These are phyloP conservation scores for Alternaria postmessia DNA, from an alignment of 2,329 filamentous ascomycete species.

Conservation along the genomic window DNA sequence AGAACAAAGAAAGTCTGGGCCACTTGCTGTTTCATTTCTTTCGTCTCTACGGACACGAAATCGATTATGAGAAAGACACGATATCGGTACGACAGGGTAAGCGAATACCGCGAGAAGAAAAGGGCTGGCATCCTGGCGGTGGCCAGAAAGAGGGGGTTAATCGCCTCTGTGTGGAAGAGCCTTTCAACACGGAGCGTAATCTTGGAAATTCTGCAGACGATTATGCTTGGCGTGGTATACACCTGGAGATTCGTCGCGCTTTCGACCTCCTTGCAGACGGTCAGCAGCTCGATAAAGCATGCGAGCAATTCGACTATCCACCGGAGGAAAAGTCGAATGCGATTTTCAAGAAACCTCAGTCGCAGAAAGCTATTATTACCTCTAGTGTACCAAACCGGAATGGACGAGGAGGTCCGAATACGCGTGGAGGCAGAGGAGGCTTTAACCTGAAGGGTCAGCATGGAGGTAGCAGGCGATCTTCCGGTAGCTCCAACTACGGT, in stretches of 20 bases:
- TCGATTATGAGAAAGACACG: slow-evolving; percentile 85
- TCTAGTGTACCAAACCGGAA: slow-evolving; percentile 59
- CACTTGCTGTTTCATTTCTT: slow-evolving; percentile 96
- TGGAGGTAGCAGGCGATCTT: slow-evolving; percentile 60
- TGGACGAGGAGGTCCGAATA: slow-evolving; percentile 54
- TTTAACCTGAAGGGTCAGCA: slow-evolving; percentile 60
- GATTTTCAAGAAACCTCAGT: slow-evolving; percentile 61
- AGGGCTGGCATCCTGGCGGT: slow-evolving; percentile 79
- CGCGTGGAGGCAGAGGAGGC: slow-evolving; percentile 57
- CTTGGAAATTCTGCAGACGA: slow-evolving; percentile 96
- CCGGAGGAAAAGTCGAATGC: slow-evolving; percentile 71
- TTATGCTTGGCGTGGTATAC: slow-evolving; percentile 89
- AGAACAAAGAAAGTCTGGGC: slow-evolving; percentile 83
- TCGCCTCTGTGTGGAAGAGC: slow-evolving; percentile 92
- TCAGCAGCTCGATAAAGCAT: slow-evolving; percentile 81
- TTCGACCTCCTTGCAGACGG: slow-evolving; percentile 79
- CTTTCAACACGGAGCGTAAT: slow-evolving; percentile 89
- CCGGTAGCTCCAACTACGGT: slow-evolving; percentile 62
- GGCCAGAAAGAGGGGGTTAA: slow-evolving; percentile 65
- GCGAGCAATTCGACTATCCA: slow-evolving; percentile 87
- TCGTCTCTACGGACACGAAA: slow-evolving; percentile 90
- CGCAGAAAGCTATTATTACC: slow-evolving; percentile 64
- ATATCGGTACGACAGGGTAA: slow-evolving; percentile 86
- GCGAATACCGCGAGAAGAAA: slow-evolving; percentile 80
- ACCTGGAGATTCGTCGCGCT: slow-evolving; percentile 86